A percentile compares a stretch with the other conserved stretches of the same genome.
phyloP scores from a whole-genome alignment of 495 filamentous ascomycete genomes.

The Talaromyces stipitatus region DNA sequence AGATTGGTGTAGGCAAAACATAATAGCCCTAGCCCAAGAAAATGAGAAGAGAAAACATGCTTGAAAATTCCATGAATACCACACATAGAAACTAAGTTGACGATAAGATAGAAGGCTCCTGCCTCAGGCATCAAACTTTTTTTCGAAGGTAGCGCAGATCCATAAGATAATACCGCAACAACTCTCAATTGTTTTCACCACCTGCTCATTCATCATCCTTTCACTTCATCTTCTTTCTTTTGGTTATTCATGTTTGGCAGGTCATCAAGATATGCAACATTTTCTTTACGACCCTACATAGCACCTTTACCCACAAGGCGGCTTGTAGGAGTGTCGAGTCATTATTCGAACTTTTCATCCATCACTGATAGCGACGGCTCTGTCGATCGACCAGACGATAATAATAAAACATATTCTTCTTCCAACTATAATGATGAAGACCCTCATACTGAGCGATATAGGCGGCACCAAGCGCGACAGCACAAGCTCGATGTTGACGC shows the following conservation, averaged over 20 bases:
- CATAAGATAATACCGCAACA: background rate
- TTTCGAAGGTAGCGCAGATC: background rate
- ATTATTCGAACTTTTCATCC: constrained; percentile 1
- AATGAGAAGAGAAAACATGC: constrained; percentile 1
- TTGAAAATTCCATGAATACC: background rate
- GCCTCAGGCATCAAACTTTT: background rate
- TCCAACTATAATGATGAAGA: background rate
- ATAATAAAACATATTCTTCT: background rate
- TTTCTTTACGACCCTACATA: constrained; percentile 5
- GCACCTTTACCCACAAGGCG: background rate
- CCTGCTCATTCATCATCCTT: background rate
- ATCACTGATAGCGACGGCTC: background rate
- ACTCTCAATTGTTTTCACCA: background rate
- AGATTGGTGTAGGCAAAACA: constrained; percentile 24
- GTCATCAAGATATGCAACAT: constrained; percentile 3
- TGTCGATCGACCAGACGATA: background rate
- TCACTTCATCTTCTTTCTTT: background rate
- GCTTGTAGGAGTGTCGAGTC: background rate
- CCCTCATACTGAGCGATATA: background rate
- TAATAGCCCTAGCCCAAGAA: background rate
- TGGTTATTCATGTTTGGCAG: constrained; percentile 1
- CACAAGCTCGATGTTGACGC: constrained; percentile 21
- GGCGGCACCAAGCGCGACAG: background rate
- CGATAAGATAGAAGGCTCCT: background rate
- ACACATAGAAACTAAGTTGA: background rate